Percentiles rank a stretch among this genome's conserved stretches.
phyloP scores from a whole-genome alignment of 176 grass and related monocot species.

The Triticum monococcum region DNA sequence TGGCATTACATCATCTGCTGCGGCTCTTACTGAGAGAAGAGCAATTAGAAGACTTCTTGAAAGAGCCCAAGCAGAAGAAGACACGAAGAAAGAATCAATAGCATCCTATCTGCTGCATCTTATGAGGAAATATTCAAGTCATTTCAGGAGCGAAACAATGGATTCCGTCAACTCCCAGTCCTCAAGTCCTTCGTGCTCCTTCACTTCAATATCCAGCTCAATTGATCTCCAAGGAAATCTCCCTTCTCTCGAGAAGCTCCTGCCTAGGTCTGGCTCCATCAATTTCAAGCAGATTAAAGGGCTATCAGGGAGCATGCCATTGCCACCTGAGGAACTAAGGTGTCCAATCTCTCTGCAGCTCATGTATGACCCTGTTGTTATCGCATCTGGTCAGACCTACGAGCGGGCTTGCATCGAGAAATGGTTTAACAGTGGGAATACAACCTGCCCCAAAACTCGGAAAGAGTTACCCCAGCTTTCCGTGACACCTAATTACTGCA shows the following conservation, averaged over 20 bases:
- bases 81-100: conserved; percentile 59
- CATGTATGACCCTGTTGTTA: conserved; percentile 83
- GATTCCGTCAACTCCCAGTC: conserved; percentile 45
- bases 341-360: conserved; percentile 91
- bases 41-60: conserved; percentile 70
- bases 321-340: conserved; percentile 76
- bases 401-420: conserved; percentile 90
- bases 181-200: conserved; percentile 51
- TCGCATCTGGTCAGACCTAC: conserved; percentile 87
- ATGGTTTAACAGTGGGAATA: conserved; percentile 70
- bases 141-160: conserved; percentile 47
- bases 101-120: conserved; percentile 64
- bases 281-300: conserved; percentile 48
- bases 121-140: conserved; percentile 61
- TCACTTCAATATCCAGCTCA: conserved; percentile 18
- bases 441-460: conserved; percentile 80
- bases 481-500: conserved; percentile 79
- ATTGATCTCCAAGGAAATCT: conserved; percentile 31
- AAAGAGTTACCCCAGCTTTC: conserved; percentile 57
- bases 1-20: conserved; percentile 51
- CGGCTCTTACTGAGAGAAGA: conserved; percentile 78
- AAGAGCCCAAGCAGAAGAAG: conserved; percentile 51
- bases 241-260: conserved; percentile 27
- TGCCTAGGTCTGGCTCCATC: conserved; percentile 41
- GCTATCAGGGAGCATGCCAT: conserved; percentile 69